Conservation (phyloP, 352 stramenopile genomes). For the Thalassiosira livingstoniorum region DNA sequence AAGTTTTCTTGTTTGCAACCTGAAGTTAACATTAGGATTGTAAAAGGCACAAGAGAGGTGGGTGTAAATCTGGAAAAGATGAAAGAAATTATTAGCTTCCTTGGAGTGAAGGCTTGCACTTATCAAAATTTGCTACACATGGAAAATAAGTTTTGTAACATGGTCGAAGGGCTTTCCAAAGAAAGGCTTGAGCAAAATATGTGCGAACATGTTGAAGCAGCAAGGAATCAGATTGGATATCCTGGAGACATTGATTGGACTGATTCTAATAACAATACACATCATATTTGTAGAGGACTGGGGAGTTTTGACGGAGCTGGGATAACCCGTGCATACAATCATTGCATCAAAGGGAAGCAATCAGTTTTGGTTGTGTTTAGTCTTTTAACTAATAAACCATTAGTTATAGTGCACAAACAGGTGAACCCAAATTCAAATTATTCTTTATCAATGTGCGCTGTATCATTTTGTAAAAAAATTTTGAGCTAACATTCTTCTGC, state of each 20-base stretch:
- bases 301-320: constrained; percentile 14
- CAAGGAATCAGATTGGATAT: neutral
- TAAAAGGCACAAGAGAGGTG: neutral
- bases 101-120: constrained; percentile 8
- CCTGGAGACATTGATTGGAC: constrained; percentile 2
- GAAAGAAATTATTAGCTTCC: neutral
- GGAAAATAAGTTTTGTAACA: constrained; percentile 5
- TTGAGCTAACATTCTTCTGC: neutral
- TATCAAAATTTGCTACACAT: neutral
- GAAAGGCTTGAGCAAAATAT: neutral
- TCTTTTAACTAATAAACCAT: neutral
- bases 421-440: neutral
- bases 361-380: constrained; percentile 3
- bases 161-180: neutral
- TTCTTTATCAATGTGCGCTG: neutral
- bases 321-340: constrained; percentile 6
- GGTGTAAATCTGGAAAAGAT: constrained; percentile 17
- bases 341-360: constrained; percentile 2
- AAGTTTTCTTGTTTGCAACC: neutral
- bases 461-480: neutral
- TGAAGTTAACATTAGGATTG: constrained; percentile 8
- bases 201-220: neutral
- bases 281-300: neutral
- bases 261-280: constrained; percentile 1
- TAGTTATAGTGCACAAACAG: neutral